Evolutionary conservation across 2,329 filamentous ascomycete genomes (phyloP).

Genomic region (Stemphylium vesicarium): DNA sequence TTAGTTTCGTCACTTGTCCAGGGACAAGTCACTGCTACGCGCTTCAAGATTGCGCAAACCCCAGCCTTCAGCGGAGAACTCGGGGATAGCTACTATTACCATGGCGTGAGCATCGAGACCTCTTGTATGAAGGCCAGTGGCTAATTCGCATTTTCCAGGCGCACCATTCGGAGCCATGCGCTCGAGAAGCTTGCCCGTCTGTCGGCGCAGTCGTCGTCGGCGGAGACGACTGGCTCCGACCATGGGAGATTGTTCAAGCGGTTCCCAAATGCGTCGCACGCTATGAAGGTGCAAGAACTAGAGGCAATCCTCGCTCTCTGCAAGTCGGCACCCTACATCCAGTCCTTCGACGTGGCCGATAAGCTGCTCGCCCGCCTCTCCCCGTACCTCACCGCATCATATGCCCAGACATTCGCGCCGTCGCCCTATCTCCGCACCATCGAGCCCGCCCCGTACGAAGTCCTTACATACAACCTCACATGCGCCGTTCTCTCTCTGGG

Average conservation of each 20-base stretch:
- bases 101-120: conserved; percentile 6
- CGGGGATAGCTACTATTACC: neutral
- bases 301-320: conserved; percentile 91
- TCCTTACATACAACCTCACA: conserved; percentile 78
- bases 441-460: conserved; percentile 87
- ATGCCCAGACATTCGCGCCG: conserved; percentile 75
- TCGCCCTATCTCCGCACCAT: conserved; percentile 84
- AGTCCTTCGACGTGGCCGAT: conserved; percentile 73
- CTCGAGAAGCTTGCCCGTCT: conserved; percentile 59
- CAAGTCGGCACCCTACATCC: conserved; percentile 81
- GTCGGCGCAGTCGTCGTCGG: conserved; percentile 49
- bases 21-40: conserved; percentile 11
- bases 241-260: conserved; percentile 52
- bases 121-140: neutral
- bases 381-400: conserved; percentile 85
- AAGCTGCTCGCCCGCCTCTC: conserved; percentile 79
- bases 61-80: neutral
- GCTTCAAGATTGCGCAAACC: conserved; percentile 12
- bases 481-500: conserved; percentile 83
- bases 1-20: conserved; percentile 21
- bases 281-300: conserved; percentile 80
- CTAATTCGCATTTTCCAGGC: conserved; percentile 25
- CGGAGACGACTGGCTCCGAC: conserved; percentile 41
- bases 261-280: conserved; percentile 32
- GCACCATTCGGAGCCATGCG: conserved; percentile 54